Evolutionary conservation across 345 rosid genomes (phyloP), one percentile per base, ranked within the genome.

Genomic region (Pistacia vera): DNA sequence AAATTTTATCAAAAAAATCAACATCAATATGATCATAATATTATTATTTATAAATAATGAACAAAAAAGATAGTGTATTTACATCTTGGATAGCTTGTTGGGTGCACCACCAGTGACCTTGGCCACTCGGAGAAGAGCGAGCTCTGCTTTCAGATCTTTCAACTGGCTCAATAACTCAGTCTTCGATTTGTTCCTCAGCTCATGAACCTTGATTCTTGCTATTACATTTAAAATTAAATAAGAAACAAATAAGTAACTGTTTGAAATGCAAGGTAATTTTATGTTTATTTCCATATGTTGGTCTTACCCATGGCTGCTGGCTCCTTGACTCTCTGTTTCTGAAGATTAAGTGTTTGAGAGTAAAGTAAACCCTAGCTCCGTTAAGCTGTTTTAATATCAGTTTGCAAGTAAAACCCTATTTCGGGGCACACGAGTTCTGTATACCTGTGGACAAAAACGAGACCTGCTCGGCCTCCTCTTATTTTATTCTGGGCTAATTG

Each of bases 81-180:
- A 85, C 90, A 89, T 89, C 81, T 89, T 89, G 33, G 90, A 86
- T 66, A 89, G 90, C 83, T 89, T 89, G 85, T 89, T 89, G 18
- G 92, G 89, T 3, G 92, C 92, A 58, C 92, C 92, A 18, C 92
- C 92, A 57, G 90, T 86, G 72, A 89, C 92, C 81, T 88, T 89
- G 58, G 89, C 90, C 35, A 86, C 92, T 36, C 92, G 90, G 61
- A 89, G 90, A 28, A 89, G 92, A 12, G 92, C 82, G 28, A 89
- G 88, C 83, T 89, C 90, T 14, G 89, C 85, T 57, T 88, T 88
- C 12, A 86, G 72, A 1, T 88, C 92, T 75, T 85, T 81, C 62
- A 86, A 60, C 75, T 87, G 92, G 44, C 51, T 82, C 64, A 83
- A 75, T 22, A 89, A 83, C 56, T 89, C 89, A 0, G 77, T n/a